Evolutionary conservation across 2,329 filamentous ascomycete species (phyloP).

Genomic region (Passalora sequoiae): DNA sequence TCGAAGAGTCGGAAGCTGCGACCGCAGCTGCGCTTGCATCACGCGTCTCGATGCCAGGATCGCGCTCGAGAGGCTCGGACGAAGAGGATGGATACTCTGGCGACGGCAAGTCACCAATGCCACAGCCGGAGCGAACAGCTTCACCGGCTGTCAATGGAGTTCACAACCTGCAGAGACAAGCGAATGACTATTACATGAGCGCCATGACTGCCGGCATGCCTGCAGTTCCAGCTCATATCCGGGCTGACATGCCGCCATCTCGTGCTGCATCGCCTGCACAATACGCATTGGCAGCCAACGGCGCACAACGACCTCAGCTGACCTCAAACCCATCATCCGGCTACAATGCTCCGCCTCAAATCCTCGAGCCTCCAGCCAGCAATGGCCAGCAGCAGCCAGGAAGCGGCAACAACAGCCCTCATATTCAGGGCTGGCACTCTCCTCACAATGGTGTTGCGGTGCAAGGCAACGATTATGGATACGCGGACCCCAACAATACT

Average conservation of each 20-base stretch:
- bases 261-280: slow-evolving; percentile 60
- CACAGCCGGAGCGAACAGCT: slow-evolving; percentile 70
- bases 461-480: slow-evolving; percentile 66
- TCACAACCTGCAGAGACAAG: slow-evolving; percentile 62
- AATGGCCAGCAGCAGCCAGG: slow-evolving; percentile 69
- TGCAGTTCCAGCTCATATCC: slow-evolving; percentile 71
- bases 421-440: slow-evolving; percentile 83
- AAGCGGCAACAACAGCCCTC: slow-evolving; percentile 78
- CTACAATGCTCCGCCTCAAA: slow-evolving; percentile 71
- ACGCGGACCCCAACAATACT: slow-evolving; percentile 72
- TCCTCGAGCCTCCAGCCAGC: slow-evolving; percentile 73
- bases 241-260: slow-evolving; percentile 63
- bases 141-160: slow-evolving; percentile 70
- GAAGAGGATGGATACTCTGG: slow-evolving; percentile 60
- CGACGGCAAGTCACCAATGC: slow-evolving; percentile 66
- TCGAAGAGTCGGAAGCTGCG: slow-evolving; percentile 85
- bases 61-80: slow-evolving; percentile 59
- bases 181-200: slow-evolving; percentile 71
- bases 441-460: slow-evolving; percentile 70
- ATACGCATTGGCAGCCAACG: slow-evolving; percentile 50
- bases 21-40: slow-evolving; percentile 78
- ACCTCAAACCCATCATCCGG: slow-evolving; percentile 72
- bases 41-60: slow-evolving; percentile 40
- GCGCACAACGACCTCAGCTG: slow-evolving; percentile 51
- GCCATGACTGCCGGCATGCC: slow-evolving; percentile 55